Percentiles rank a stretch among this genome's conserved stretches.
phyloP scores from a whole-genome alignment of 2,329 filamentous ascomycete genomes.

The Colletotrichum scovillei region DNA sequence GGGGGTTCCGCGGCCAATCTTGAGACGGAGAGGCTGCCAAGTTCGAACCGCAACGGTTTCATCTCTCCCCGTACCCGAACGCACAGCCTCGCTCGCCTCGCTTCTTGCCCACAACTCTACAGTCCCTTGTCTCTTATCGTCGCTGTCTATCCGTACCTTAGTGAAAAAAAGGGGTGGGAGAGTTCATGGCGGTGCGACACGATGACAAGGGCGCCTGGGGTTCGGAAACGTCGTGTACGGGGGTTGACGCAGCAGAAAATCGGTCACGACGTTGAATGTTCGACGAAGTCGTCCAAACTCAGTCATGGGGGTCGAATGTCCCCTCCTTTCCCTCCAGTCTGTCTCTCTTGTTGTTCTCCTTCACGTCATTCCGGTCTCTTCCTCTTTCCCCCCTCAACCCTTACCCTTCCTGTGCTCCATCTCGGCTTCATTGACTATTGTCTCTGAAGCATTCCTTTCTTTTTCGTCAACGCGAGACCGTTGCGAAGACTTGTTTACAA shows the following conservation, averaged over 20 bases:
- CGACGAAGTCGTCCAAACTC: conserved; percentile 22
- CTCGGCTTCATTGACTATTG: conserved; percentile 22
- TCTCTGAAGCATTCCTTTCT: conserved; percentile 28
- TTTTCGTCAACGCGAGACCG: conserved; percentile 11
- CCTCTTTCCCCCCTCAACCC: conserved; percentile 9
- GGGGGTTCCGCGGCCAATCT: conserved; percentile 27
- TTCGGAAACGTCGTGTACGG: conserved; percentile 24
- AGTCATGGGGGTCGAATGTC: background rate
- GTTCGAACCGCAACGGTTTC: conserved; percentile 36
- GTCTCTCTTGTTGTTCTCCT: conserved; percentile 8
- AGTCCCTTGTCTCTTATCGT: background rate
- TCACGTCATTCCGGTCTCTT: conserved; percentile 15
- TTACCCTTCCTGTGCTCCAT: conserved; percentile 20
- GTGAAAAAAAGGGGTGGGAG: background rate
- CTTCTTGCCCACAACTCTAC: too few relatives aligned
- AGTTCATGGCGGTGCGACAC: conserved; percentile 19
- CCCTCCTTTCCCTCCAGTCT: background rate
- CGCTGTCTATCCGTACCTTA: background rate
- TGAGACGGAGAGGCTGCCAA: conserved; percentile 32
- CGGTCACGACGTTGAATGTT: background rate
- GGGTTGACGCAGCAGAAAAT: conserved; percentile 4
- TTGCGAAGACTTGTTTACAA: conserved; percentile 18
- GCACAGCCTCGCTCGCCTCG: conserved; percentile 31
- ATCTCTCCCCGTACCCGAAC: conserved; percentile 16
- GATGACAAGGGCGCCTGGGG: conserved; percentile 17